Evolutionary conservation across 306 rosid genomes (phyloP).

Genomic region (Vicia sativa): DNA sequence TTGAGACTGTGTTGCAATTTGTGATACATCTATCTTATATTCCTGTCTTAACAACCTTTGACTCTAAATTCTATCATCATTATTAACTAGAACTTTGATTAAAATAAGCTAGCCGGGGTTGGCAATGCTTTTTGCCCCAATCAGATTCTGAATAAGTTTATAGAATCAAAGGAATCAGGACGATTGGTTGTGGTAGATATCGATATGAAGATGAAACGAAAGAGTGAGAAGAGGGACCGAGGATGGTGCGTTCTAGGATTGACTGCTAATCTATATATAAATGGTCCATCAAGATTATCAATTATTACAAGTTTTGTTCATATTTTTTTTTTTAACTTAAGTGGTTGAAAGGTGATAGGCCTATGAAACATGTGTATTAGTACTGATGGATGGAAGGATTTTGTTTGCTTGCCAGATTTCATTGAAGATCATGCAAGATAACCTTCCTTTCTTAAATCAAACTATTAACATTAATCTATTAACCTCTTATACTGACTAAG

Average conservation of each 20-base stretch:
- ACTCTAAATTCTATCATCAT: neutral
- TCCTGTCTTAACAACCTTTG: neutral
- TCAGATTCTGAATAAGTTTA: neutral
- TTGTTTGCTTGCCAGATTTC: neutral
- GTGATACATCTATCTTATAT: neutral
- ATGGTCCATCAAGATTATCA: neutral
- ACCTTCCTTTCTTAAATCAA: neutral
- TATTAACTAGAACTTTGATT: conserved; percentile 2
- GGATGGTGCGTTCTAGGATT: neutral
- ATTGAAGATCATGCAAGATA: neutral
- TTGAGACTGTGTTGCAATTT: neutral
- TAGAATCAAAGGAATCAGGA: neutral
- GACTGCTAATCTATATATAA: neutral
- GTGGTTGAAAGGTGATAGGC: too few species aligned
- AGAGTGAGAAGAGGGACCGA: neutral
- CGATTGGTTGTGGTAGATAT: neutral
- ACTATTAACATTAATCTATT: neutral
- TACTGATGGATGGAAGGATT: too few species aligned
- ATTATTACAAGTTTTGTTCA: too few species aligned
- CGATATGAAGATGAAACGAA: neutral
- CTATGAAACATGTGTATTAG: too few species aligned
- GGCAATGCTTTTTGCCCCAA: neutral
- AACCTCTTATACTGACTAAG: neutral
- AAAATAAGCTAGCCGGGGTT: neutral
- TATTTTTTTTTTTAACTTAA: too few species aligned